Evolutionary conservation across 352 stramenopile genomes (phyloP).

Genomic region (Phytophthora foliorum): DNA sequence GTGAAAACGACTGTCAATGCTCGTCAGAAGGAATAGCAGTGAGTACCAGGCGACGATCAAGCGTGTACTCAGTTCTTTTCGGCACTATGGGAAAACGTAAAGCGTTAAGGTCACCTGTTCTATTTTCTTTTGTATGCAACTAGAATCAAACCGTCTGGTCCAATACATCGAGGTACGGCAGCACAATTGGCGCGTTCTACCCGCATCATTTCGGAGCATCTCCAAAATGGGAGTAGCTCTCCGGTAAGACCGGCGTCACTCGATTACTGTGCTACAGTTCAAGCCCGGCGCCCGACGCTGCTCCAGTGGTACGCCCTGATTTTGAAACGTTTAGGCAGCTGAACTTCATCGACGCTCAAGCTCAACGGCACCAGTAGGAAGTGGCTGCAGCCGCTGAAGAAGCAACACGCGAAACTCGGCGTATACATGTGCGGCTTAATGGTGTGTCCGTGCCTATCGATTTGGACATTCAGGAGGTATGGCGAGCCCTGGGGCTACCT

Average conservation of each 20-base stretch:
- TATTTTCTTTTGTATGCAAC: conserved; percentile 1
- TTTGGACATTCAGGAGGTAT: background rate
- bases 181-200: background rate
- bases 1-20: conserved; percentile 1
- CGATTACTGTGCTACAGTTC: background rate
- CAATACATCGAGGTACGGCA: background rate
- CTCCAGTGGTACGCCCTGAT: background rate
- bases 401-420: background rate
- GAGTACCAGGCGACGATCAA: background rate
- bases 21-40: background rate
- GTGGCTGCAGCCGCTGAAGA: background rate
- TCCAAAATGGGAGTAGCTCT: background rate
- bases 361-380: background rate
- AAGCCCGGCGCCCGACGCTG: background rate
- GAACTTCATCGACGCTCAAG: background rate
- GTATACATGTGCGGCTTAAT: background rate
- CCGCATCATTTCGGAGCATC: background rate
- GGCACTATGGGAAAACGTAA: background rate
- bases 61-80: background rate
- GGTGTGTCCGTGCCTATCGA: background rate
- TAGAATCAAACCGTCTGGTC: background rate
- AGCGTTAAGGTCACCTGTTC: background rate
- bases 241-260: background rate
- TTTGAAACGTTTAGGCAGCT: conserved; percentile 4
- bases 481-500: background rate